Percentiles rank a stretch among this genome's conserved stretches.
Conservation (phyloP, 192 early-diverging fungal genomes). For the Coemansia sp. region DNA sequence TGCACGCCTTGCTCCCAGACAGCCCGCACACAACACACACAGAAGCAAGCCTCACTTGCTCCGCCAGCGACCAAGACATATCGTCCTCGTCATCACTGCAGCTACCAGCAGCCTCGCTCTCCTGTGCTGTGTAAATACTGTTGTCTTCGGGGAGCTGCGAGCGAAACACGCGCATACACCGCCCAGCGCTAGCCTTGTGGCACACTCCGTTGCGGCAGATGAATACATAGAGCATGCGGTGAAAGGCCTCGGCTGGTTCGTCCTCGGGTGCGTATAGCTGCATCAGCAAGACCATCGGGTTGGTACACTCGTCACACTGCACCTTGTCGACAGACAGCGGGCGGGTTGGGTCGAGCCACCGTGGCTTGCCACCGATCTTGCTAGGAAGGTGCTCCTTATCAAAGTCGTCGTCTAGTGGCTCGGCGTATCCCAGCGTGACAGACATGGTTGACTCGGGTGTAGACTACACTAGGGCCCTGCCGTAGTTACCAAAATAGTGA, state of each 20-base stretch:
- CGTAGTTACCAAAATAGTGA: background rate
- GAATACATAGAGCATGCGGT: conserved; percentile 89
- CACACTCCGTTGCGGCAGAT: conserved; percentile 87
- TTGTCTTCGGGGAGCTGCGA: conserved; percentile 76
- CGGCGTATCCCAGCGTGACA: conserved; percentile 71
- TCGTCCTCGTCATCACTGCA: conserved; percentile 25
- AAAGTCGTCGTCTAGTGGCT: conserved; percentile 63
- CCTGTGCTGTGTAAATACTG: conserved; percentile 53
- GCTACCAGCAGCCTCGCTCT: conserved; percentile 14
- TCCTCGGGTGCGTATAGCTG: conserved; percentile 96
- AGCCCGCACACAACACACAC: conserved; percentile 73
- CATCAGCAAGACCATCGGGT: conserved; percentile 73
- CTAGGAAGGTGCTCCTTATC: conserved; percentile 67
- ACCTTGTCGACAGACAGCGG: conserved; percentile 62
- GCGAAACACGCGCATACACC: conserved; percentile 82
- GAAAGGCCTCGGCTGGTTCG: conserved; percentile 78
- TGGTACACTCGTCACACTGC: conserved; percentile 68
- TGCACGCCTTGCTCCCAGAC: conserved; percentile 72
- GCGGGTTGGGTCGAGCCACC: conserved; percentile 76
- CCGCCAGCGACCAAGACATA: conserved; percentile 19
- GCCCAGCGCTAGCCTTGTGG: conserved; percentile 57
- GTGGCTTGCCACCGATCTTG: conserved; percentile 83
- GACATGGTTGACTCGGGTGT: conserved; percentile 5
- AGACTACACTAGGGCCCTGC: background rate
- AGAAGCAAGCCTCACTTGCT: conserved; percentile 27